A percentile compares a stretch with the other conserved stretches of the same genome.
Conservation (phyloP, 2,329 filamentous ascomycete genomes). For the Claviceps cyperi region DNA sequence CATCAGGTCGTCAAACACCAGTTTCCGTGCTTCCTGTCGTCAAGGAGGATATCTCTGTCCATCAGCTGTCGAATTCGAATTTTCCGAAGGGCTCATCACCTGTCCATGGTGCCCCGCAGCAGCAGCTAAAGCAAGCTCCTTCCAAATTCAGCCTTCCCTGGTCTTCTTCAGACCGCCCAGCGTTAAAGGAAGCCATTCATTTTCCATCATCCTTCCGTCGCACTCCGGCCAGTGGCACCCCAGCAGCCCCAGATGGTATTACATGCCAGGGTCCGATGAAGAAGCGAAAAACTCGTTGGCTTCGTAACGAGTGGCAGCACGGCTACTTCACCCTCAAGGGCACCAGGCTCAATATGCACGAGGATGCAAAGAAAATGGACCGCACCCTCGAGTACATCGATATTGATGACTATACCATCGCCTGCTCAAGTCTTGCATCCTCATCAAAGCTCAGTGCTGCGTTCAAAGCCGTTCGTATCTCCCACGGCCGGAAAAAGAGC, state of each 20-base stretch:
- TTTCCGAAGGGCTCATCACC: constrained; percentile 22
- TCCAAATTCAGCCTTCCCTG: constrained; percentile 42
- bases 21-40: constrained; percentile 55
- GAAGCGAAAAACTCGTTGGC: constrained; percentile 78
- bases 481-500: constrained; percentile 36
- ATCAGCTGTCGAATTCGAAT: constrained; percentile 17
- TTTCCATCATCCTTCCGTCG: constrained; percentile 16
- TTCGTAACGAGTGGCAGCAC: constrained; percentile 88
- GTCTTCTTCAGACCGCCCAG: constrained; percentile 32
- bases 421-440: constrained; percentile 62
- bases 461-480: constrained; percentile 65
- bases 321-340: constrained; percentile 78
- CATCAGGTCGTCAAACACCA: constrained; percentile 50
- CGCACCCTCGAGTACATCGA: constrained; percentile 65
- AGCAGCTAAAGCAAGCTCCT: constrained; percentile 33
- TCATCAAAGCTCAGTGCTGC: constrained; percentile 73
- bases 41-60: constrained; percentile 44
- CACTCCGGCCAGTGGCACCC: constrained; percentile 12
- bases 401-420: constrained; percentile 78
- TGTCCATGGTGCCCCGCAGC: constrained; percentile 18
- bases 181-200: constrained; percentile 31
- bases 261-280: constrained; percentile 80
- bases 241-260: constrained; percentile 33
- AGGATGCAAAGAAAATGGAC: constrained; percentile 36
- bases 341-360: constrained; percentile 62